Conservation (phyloP, 805 yeast species). For the Candida palmyrensis region DNA sequence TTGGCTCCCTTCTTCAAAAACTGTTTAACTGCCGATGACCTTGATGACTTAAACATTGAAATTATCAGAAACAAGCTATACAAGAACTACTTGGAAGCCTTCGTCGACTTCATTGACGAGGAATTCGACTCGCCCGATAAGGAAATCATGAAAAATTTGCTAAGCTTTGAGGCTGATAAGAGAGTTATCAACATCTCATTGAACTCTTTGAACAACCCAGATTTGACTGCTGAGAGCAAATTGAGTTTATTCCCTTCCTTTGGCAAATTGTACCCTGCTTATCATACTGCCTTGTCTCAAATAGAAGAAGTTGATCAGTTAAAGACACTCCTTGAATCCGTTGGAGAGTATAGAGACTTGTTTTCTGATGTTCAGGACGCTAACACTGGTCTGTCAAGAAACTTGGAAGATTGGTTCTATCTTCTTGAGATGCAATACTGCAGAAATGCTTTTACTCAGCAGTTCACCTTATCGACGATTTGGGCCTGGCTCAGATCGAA, state of each 20-base stretch:
- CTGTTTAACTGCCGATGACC: conserved; percentile 79
- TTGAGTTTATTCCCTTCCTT: conserved; percentile 68
- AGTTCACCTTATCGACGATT: conserved; percentile 80
- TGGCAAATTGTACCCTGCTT: conserved; percentile 75
- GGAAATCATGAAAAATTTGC: conserved; percentile 72
- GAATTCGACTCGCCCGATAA: conserved; percentile 70
- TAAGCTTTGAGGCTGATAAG: conserved; percentile 92
- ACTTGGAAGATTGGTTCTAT: conserved; percentile 92
- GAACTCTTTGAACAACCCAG: conserved; percentile 79
- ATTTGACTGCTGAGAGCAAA: conserved; percentile 69
- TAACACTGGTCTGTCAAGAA: conserved; percentile 42
- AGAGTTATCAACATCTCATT: conserved; percentile 87
- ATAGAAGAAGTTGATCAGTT: conserved; percentile 86
- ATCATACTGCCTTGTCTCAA: conserved; percentile 60
- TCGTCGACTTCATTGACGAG: conserved; percentile 55
- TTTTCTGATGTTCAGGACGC: conserved; percentile 36
- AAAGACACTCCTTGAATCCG: conserved; percentile 54
- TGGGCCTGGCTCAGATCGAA: conserved; percentile 97
- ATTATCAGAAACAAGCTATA: conserved; percentile 86
- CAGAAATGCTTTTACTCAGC: conserved; percentile 92
- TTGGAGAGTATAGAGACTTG: conserved; percentile 62
- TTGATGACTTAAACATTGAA: conserved; percentile 94
- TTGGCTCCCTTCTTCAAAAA: conserved; percentile 94
- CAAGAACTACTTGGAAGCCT: conserved; percentile 91
- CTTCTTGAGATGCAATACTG: conserved; percentile 88